Conservation (phyloP, 257 asterid genomes). For the Scutellaria baicalensis region DNA sequence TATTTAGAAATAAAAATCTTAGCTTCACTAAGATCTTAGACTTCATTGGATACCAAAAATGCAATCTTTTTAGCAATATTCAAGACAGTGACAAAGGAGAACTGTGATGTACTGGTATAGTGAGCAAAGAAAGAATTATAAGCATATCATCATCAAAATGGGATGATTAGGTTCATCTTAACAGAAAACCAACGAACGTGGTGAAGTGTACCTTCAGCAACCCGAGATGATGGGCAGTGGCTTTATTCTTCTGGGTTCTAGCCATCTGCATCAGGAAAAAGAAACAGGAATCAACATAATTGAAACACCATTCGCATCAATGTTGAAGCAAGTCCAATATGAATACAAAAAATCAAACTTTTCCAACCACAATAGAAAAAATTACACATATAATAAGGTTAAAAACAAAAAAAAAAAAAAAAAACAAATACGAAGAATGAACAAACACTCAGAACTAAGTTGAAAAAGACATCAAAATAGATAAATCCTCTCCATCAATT, state of each 20-base stretch:
- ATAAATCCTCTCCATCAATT: neutral
- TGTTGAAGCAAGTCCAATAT: neutral
- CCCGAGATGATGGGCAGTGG: slow-evolving; percentile 97
- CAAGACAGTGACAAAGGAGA: slow-evolving; percentile 1
- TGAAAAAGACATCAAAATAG: neutral
- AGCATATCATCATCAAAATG: neutral
- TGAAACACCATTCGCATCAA: neutral
- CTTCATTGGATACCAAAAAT: neutral
- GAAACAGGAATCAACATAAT: slow-evolving; percentile 2
- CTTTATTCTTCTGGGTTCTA: slow-evolving; percentile 94
- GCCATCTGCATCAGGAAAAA: slow-evolving; percentile 67
- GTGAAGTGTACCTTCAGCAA: slow-evolving; percentile 61
- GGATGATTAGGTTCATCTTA: neutral
- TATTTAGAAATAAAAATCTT: neutral
- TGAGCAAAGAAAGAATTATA: neutral
- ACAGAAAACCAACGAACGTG: neutral
- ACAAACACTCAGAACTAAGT: neutral
- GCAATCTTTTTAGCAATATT: neutral
- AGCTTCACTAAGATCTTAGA: neutral
- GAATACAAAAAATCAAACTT: neutral
- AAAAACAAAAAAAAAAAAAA: neutral
- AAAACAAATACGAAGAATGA: neutral
- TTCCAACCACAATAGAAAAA: neutral
- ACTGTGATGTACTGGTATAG: neutral
- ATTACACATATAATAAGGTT: too few relatives aligned